A percentile compares a stretch with the other conserved stretches of the same genome.
Evolutionary conservation across 2,329 filamentous ascomycete genomes (phyloP).

Genomic region (Cercospora canescens): DNA sequence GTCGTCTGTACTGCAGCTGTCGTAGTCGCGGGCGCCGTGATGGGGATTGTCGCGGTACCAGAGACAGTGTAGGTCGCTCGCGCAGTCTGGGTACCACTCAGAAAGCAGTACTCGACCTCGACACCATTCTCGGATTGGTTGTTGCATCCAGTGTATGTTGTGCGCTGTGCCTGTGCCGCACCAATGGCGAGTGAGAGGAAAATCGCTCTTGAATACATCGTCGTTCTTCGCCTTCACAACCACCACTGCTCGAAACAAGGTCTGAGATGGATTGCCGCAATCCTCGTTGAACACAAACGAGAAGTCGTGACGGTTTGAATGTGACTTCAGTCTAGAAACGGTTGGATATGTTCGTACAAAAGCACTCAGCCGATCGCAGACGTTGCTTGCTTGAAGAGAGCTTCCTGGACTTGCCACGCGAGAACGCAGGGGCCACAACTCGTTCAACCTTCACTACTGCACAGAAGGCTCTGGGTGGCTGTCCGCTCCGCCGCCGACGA

Average conservation of each 20-base stretch:
- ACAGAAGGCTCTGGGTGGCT: neutral
- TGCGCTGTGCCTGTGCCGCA: conserved; percentile 17
- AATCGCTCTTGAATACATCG: conserved; percentile 13
- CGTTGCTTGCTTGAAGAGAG: neutral
- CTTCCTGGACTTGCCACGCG: conserved; percentile 7
- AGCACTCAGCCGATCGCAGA: conserved; percentile 3
- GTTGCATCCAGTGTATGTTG: conserved; percentile 24
- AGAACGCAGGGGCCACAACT: neutral
- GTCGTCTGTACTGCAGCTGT: conserved; percentile 17
- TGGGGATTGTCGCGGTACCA: conserved; percentile 11
- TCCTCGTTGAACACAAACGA: neutral
- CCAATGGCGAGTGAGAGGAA: conserved; percentile 5
- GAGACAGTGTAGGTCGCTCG: conserved; percentile 16
- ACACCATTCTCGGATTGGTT: conserved; percentile 17
- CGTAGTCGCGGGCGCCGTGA: conserved; percentile 12
- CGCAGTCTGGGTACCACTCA: conserved; percentile 20
- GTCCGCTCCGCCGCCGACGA: neutral
- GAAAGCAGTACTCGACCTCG: conserved; percentile 19
- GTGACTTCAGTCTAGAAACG: neutral
- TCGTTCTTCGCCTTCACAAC: conserved; percentile 6
- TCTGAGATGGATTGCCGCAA: neutral
- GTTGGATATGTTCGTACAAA: neutral
- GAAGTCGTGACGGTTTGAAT: neutral
- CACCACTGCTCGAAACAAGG: neutral
- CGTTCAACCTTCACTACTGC: conserved; percentile 1